These are phyloP conservation scores for Wakefieldia striispora DNA, from an alignment of 768 basidiomycete genomes.

Conservation along the genomic window DNA sequence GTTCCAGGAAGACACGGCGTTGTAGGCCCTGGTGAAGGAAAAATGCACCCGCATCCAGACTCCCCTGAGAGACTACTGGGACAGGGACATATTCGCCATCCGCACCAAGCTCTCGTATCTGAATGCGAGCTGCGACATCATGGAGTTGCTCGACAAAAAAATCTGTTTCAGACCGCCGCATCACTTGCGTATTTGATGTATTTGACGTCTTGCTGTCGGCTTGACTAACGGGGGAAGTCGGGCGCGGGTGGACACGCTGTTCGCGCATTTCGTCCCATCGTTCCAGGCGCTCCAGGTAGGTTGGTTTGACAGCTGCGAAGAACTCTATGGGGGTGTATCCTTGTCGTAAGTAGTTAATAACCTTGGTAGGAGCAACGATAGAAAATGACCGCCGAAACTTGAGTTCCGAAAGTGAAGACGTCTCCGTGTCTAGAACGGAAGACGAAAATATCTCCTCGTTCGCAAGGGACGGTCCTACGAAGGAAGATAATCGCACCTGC, in stretches of 20 bases:
- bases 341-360: constrained; percentile 66
- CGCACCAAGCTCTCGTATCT: constrained; percentile 82
- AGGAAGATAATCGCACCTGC: constrained; percentile 84
- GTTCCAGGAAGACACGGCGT: constrained; percentile 68
- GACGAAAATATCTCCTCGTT: constrained; percentile 86
- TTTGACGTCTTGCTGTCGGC: constrained; percentile 40
- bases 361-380: constrained; percentile 70
- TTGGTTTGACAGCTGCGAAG: constrained; percentile 77
- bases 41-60: constrained; percentile 82
- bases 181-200: constrained; percentile 52
- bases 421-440: constrained; percentile 67
- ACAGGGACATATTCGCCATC: constrained; percentile 84
- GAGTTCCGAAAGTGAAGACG: constrained; percentile 69
- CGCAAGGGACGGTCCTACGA: constrained; percentile 66
- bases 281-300: constrained; percentile 86
- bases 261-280: constrained; percentile 95
- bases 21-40: constrained; percentile 92
- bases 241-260: constrained; percentile 47
- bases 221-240: constrained; percentile 30
- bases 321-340: constrained; percentile 88
- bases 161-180: constrained; percentile 92
- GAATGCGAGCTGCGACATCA: constrained; percentile 86
- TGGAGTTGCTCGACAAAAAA: constrained; percentile 86
- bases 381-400: constrained; percentile 83
- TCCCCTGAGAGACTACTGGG: constrained; percentile 72